These are phyloP conservation scores for Gracilariopsis chorda DNA, from an alignment of 23 red algal genomes.

Conservation along the genomic window DNA sequence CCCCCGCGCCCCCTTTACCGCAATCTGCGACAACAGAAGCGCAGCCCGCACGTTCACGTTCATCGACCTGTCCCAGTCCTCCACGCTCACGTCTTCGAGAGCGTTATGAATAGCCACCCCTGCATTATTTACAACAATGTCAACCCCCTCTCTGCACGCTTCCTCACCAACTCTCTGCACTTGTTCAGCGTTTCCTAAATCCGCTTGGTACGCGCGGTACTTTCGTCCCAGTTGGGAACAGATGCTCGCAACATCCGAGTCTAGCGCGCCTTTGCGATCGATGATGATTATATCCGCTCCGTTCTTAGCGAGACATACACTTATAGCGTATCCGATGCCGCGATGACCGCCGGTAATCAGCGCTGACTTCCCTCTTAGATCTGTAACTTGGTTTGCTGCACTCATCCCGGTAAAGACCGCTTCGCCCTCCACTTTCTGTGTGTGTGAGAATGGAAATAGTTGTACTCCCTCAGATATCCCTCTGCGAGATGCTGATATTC, in stretches of 20 bases:
- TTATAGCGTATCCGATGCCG: conserved; percentile 80
- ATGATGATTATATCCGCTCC: conserved; percentile 70
- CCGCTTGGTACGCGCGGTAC: conserved; percentile 8
- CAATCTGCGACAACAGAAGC: conserved; percentile 59
- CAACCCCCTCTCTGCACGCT: conserved; percentile 22
- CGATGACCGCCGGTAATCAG: conserved; percentile 89
- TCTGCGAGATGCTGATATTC: no score
- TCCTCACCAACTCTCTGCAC: neutral
- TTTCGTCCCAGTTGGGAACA: conserved; percentile 23
- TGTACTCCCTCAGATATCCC: no score
- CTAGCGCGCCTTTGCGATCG: conserved; percentile 43
- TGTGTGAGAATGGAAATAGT: no score
- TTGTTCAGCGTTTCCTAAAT: conserved; percentile 32
- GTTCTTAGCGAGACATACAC: conserved; percentile 26
- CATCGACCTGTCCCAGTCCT: conserved; percentile 83
- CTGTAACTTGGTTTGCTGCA: no score
- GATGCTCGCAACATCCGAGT: conserved; percentile 11
- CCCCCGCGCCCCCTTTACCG: neutral
- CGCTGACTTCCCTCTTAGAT: conserved; percentile 26
- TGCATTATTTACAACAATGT: conserved; percentile 94
- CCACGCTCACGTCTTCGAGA: conserved; percentile 20
- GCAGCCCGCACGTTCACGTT: conserved; percentile 86
- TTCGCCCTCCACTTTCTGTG: no score
- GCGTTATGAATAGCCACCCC: conserved; percentile 55
- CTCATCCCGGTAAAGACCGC: no score